Evolutionary conservation across 176 grass and related monocot genomes (phyloP), one percentile per base, ranked within the genome.

Genomic region (Phoenix roebelenii): DNA sequence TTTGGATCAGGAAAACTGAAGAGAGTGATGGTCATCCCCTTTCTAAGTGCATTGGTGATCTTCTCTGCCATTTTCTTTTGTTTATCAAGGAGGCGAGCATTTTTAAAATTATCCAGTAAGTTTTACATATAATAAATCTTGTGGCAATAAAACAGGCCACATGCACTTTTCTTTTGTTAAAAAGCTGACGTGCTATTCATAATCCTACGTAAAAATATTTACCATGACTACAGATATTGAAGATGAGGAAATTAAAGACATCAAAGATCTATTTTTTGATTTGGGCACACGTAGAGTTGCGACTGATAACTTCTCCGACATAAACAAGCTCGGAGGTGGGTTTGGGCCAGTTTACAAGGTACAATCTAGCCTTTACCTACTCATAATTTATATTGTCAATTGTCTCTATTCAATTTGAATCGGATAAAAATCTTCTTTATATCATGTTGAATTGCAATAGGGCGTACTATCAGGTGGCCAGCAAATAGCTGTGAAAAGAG

Each of bases 271-370:
- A 3, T 30, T 69, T 22, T 76, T 79, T 4, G 79, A 82, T 72
- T 55, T 85, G 18, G 23, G 49, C 5, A 81, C 58, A 1, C 28
- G 81, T 3, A 25, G 48, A 70, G 55, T 61, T 35, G 87, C 87
- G 3, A 82, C 87, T 0, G 15, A 63, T 50, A 79, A 85, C 51
- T 90, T 90, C 18, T 79, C 82, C 7, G 75, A 85, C 23, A 67
- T 58, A 25, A 85, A 90, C 18, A 80, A 71, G 60, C 78, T 90
- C 2, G 79, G 82, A 7, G 78, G 86, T 16, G 81, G 81, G 15
- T 89, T 89, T 30, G 87, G 87, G 0, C 67, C 74, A 2, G 82
- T 85, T 1, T 90, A 90, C 35, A 85, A 85, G 77, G 82, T 89
- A 69, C 9, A 14, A 44, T 9, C 35, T 14, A 44, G 35, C 35